Percentiles rank a stretch among this genome's conserved stretches.
Evolutionary conservation across 306 rosid genomes (phyloP).

Genomic region (Lupinus albus): DNA sequence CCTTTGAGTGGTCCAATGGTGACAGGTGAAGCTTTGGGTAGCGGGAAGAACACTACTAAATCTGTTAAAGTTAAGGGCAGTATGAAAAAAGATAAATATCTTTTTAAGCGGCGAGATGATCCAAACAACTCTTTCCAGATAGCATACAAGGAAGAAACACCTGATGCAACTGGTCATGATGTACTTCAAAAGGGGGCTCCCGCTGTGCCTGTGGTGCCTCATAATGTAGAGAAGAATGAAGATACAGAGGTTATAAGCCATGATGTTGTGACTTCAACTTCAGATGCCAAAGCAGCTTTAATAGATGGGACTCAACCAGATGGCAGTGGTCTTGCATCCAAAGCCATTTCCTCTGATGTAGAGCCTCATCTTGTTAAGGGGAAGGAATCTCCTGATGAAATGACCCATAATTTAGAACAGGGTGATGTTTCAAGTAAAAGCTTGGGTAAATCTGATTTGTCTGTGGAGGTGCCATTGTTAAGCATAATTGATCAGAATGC

Average conservation of each 20-base stretch:
- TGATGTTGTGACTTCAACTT: constrained; percentile 44
- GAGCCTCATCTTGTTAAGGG: constrained; percentile 52
- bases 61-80: constrained; percentile 69
- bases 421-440: constrained; percentile 36
- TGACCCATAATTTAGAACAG: constrained; percentile 32
- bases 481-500: constrained; percentile 36
- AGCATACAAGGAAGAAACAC: constrained; percentile 54
- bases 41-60: constrained; percentile 59
- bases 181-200: constrained; percentile 64
- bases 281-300: constrained; percentile 47
- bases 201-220: constrained; percentile 42
- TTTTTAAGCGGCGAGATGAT: constrained; percentile 90
- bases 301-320: constrained; percentile 45
- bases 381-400: constrained; percentile 47
- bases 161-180: constrained; percentile 56
- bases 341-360: constrained; percentile 39
- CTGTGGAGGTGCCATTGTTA: constrained; percentile 42
- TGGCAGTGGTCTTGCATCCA: constrained; percentile 42
- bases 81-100: constrained; percentile 80
- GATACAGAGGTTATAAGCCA: constrained; percentile 42
- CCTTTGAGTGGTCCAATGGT: constrained; percentile 96
- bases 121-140: constrained; percentile 48
- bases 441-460: constrained; percentile 45
- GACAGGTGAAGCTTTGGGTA: constrained; percentile 81
- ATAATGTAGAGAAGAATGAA: constrained; percentile 43